Evolutionary conservation across 2,329 filamentous ascomycete genomes (phyloP), one percentile per base, ranked within the genome.

Genomic region (Chrysosporium keratinophilum): DNA sequence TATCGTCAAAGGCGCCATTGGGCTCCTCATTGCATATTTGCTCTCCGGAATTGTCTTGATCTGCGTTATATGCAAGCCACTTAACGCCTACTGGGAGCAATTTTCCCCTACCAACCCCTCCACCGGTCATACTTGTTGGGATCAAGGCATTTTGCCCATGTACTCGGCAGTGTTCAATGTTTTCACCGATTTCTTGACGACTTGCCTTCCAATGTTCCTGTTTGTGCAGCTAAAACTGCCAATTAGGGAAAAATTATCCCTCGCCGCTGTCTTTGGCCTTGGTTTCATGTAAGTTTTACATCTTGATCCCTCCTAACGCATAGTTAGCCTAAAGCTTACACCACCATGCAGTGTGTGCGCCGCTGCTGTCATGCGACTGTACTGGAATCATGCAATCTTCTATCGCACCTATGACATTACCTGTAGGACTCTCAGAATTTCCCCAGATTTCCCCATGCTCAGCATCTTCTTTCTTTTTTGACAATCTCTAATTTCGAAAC

Each of bases 361-460:
- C 42, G 41, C 42, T 7, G 48, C 48, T 5, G 42, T 52, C 2
- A 20, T 55, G 4, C 54, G 54, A 39, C 28, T 47, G 15, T 44
- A 50, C 34, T 45, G 42, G 19, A 47, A 51, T 15, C 40, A 51
- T 33, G n/a, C 34, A 3, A 17, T 51, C 23, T 55, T 55, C 19
- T 55, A 41, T 39, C 12, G 45, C 28, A 52, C 54, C 9, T 55
- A 55, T n/a, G 54, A 55, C 34, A 47, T 55, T 7, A 51, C 54
- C n/a, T 55, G 54, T 55, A 51, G 23, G 53, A 10, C 10, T 17
- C 23, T 28, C 23, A 28, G 3, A 3, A n/a, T 12, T 35, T 1
- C 6, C n/a, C 14, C 14, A 14, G n/a, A 10, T 35, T 41, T 46
- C n/a, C 6, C 19, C 15, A 4, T 3, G 4, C 20, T 5, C 17